phyloP scores from a whole-genome alignment of 148 eudicot species.

The Rhododendron henanense region DNA sequence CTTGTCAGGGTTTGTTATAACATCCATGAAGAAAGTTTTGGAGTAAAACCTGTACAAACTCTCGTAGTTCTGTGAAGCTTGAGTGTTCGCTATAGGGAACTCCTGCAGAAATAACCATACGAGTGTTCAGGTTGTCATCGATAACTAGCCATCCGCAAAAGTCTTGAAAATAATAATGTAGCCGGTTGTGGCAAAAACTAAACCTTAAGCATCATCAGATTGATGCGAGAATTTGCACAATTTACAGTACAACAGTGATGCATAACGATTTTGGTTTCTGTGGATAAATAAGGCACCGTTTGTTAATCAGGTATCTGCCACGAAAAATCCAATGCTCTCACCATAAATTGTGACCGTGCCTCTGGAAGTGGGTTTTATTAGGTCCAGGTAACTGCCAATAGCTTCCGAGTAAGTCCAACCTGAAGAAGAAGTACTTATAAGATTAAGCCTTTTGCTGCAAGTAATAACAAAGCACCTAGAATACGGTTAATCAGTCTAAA shows the following conservation, averaged over 20 bases:
- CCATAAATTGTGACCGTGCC: conserved; percentile 57
- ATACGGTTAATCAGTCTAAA: background rate
- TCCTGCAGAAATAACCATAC: conserved; percentile 32
- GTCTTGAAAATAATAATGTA: background rate
- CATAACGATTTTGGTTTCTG: background rate
- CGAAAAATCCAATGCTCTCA: conserved; percentile 16
- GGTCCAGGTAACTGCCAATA: conserved; percentile 47
- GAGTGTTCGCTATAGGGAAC: conserved; percentile 79
- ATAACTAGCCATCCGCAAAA: background rate
- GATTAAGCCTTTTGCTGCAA: background rate
- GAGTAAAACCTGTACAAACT: conserved; percentile 54
- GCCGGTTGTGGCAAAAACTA: conserved; percentile 3
- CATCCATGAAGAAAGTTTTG: background rate
- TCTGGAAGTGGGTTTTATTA: conserved; percentile 46
- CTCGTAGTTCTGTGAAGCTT: conserved; percentile 57
- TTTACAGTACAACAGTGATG: background rate
- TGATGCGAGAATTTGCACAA: background rate
- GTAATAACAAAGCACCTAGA: background rate
- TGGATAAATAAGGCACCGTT: background rate
- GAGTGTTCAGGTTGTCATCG: background rate
- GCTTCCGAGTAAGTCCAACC: conserved; percentile 71
- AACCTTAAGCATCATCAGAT: background rate
- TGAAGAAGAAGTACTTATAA: conserved; percentile 4
- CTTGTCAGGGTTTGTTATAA: background rate
- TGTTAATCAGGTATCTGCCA: background rate